Conservation (phyloP, 2,329 filamentous ascomycete genomes). For the Diaporthe sp. region DNA sequence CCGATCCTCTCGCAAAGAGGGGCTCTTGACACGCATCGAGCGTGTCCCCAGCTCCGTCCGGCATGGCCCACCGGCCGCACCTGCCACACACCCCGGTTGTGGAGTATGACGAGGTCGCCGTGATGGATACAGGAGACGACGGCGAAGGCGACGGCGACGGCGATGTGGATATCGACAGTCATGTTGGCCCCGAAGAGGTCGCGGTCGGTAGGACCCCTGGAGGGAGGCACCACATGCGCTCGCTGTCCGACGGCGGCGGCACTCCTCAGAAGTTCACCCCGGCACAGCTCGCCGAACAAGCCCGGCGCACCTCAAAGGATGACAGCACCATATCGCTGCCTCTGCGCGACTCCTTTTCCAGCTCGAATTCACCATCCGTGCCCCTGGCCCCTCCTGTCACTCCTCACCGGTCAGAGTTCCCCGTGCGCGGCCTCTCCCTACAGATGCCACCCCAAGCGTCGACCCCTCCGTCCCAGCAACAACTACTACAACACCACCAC, state of each 20-base stretch:
- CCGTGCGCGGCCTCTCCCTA: slow-evolving; percentile 73
- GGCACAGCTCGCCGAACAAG: slow-evolving; percentile 65
- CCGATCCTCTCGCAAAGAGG: slow-evolving; percentile 1
- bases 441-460: slow-evolving; percentile 70
- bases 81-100: slow-evolving; percentile 32
- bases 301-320: slow-evolving; percentile 71
- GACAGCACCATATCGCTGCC: slow-evolving; percentile 64
- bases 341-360: slow-evolving; percentile 45
- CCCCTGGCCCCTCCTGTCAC: slow-evolving; percentile 67
- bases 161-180: background rate
- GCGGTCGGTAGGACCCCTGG: slow-evolving; percentile 50
- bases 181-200: background rate
- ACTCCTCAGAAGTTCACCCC: slow-evolving; percentile 67
- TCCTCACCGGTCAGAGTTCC: slow-evolving; percentile 74
- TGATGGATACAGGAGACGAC: slow-evolving; percentile 35
- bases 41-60: background rate
- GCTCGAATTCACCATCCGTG: slow-evolving; percentile 46
- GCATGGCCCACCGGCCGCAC: slow-evolving; percentile 29
- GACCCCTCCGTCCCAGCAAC: slow-evolving; percentile 17
- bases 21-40: slow-evolving; percentile 14
- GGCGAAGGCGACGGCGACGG: slow-evolving; percentile 10
- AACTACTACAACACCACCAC: slow-evolving; percentile 46
- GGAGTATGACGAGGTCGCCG: slow-evolving; percentile 40
- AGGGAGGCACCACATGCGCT: slow-evolving; percentile 63
- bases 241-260: slow-evolving; percentile 71